Evolutionary conservation across 1,284 basidiomycete species (phyloP), one percentile per base, ranked within the genome.

Genomic region (Pyrrhoderma lamaoense): DNA sequence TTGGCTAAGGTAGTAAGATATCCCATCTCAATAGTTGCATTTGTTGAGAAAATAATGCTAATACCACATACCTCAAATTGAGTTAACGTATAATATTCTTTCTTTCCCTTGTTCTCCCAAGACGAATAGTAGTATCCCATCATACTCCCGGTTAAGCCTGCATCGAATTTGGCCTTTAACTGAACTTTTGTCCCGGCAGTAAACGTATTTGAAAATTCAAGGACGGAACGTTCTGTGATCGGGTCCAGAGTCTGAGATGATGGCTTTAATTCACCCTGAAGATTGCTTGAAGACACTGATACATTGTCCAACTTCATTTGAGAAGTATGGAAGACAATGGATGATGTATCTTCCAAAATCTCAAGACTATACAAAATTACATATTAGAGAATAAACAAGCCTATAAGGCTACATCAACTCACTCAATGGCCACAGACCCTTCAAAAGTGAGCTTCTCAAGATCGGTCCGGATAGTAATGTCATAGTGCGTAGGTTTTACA

Each of bases 391-490:
- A 13, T 19, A 42, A 8, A 19, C 8, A 49, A 37, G 25, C 22
- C 14, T 39, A 49, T 7, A 31, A 31, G 34, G 19, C 8, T 42
- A 21, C 25, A 25, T 36, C 35, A 7, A 67, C 76, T 52, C 53
- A 82, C 87, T 76, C 71, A 61, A 93, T 80, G 60, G 82, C 80
- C 27, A 85, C 89, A 52, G 86, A 76, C 39, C 94, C 94, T 37
- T 81, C 74, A 64, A 93, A 97, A 18, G 68, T 76, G 48, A 80
- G 73, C 21, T 76, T 75, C 55, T 86, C 75, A 48, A 97, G 77
- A 68, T 95, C 88, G 2, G 93, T 94, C 65, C 79, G 85, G 67
- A 95, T 73, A 45, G 81, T 85, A 47, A 96, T 67, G 60, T 85
- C 88, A 69, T 96, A 97, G 67, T 94, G 90, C 22, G 70, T 76